Percentiles rank a stretch among this genome's conserved stretches.
Evolutionary conservation across 768 basidiomycete species (phyloP).

Genomic region (Suillus brevipes): DNA sequence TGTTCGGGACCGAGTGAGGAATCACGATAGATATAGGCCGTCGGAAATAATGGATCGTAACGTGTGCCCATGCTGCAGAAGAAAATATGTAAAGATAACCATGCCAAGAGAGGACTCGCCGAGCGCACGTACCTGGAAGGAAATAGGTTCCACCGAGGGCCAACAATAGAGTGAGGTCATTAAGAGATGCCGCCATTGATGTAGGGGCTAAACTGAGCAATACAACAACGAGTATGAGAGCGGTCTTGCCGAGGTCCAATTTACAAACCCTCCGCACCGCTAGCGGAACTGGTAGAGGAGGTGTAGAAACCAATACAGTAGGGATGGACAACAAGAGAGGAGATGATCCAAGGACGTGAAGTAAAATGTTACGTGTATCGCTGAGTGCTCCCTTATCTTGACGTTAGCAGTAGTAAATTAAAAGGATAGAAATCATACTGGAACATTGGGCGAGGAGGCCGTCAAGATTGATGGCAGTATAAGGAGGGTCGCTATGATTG

Average conservation of each 20-base stretch:
- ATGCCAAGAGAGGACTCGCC: neutral
- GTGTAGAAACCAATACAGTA: constrained; percentile 55
- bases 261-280: constrained; percentile 37
- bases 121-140: constrained; percentile 49
- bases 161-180: constrained; percentile 49
- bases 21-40: constrained; percentile 83
- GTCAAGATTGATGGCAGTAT: constrained; percentile 61
- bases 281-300: constrained; percentile 50
- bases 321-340: constrained; percentile 63
- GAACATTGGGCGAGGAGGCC: constrained; percentile 42
- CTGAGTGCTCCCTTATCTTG: constrained; percentile 11
- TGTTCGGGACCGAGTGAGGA: constrained; percentile 34
- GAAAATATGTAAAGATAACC: neutral
- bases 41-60: constrained; percentile 81
- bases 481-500: constrained; percentile 47
- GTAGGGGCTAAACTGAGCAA: constrained; percentile 48
- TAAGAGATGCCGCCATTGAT: constrained; percentile 39
- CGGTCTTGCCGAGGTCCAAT: constrained; percentile 47
- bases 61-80: constrained; percentile 65
- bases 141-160: constrained; percentile 60
- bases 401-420: constrained; percentile 19
- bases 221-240: constrained; percentile 43
- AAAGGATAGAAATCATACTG: constrained; percentile 36
- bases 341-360: constrained; percentile 43
- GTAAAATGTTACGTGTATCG: constrained; percentile 9